phyloP scores from a whole-genome alignment of 371 early-diverging fungal genomes.

The Funneliformis caledonium region DNA sequence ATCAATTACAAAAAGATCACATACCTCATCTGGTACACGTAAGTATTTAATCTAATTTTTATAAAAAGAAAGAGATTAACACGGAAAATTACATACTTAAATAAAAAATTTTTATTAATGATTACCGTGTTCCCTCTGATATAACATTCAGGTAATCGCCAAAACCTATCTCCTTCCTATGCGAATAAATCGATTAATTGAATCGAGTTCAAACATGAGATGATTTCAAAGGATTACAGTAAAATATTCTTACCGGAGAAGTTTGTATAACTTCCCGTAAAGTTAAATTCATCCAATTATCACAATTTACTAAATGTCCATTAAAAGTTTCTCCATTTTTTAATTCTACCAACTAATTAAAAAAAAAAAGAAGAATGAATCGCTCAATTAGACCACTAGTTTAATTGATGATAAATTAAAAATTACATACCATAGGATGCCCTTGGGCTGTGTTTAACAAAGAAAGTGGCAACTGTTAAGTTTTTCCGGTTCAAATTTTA shows the following conservation, averaged over 20 bases:
- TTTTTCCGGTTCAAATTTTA: not conserved
- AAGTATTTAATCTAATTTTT: conserved; percentile 80
- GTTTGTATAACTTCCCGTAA: conserved; percentile 96
- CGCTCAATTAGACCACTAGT: not conserved
- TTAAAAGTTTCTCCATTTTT: conserved; percentile 98
- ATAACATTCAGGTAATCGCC: conserved; percentile 89
- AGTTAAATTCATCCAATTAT: conserved; percentile 97
- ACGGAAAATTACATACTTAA: not conserved
- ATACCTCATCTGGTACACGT: conserved; percentile 85
- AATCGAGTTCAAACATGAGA: conserved; percentile 5
- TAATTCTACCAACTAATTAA: conserved; percentile 85
- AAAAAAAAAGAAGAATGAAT: not conserved
- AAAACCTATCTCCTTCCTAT: conserved; percentile 91
- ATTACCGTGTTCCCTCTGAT: conserved; percentile 84
- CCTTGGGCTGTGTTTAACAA: conserved; percentile 89
- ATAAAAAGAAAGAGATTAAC: conserved; percentile 17
- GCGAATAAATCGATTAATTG: not conserved
- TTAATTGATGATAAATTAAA: not conserved
- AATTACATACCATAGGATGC: conserved; percentile 72
- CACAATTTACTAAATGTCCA: conserved; percentile 96
- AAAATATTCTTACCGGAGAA: conserved; percentile 61
- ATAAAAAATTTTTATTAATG: not conserved
- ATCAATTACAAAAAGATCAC: conserved; percentile 41
- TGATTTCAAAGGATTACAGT: not conserved
- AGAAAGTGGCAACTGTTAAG: conserved; percentile 81